Evolutionary conservation across 2,329 filamentous ascomycete species (phyloP), one percentile per base, ranked within the genome.

Genomic region (Calcarisporium arbuscula): DNA sequence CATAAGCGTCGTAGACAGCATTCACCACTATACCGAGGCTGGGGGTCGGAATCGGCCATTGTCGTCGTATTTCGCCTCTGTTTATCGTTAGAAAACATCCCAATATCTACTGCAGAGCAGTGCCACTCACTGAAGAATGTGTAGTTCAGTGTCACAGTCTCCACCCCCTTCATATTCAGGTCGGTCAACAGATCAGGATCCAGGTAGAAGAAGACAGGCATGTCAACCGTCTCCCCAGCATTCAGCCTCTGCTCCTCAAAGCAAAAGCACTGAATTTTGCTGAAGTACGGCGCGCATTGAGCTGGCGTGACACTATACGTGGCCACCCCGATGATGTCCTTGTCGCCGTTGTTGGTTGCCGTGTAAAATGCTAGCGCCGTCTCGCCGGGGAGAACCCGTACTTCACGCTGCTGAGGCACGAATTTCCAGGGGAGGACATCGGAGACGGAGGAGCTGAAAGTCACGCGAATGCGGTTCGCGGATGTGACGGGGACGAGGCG

Each of bases 161-260:
- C 87, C 43, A 98, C 86, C 0, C 84, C 85, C 62, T 76, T 85
- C 90, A 95, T 96, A 45, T 84, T 89, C 33, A 90, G 68, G 60
- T 98, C 92, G 48, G 84, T 89, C 39, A 90, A 72, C 65, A 98
- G 82, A 55, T 96, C 92, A 1, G 92, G 92, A 54, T 98, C 92
- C 46, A 98, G 84, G 61, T 96, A 98, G 65, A 98, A 98, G 62
- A 98, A 98, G 1, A 98, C 94, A 0, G 92, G 94, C 94, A 98
- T 98, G 60, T 98, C 92, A 35, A 98, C 92, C 28, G 88, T 92
- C 71, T 98, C 94, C 28, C 90, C 89, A 6, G 89, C 89, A 56
- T 92, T 90, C 46, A 98, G 63, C 42, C 94, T 74, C 71, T 98
- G 92, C 62, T 88, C 90, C 66, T 98, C 92, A 52, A 98, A 98